These are phyloP conservation scores for Articulospora tetracladia DNA, from an alignment of 495 filamentous ascomycete genomes.

Conservation along the genomic window DNA sequence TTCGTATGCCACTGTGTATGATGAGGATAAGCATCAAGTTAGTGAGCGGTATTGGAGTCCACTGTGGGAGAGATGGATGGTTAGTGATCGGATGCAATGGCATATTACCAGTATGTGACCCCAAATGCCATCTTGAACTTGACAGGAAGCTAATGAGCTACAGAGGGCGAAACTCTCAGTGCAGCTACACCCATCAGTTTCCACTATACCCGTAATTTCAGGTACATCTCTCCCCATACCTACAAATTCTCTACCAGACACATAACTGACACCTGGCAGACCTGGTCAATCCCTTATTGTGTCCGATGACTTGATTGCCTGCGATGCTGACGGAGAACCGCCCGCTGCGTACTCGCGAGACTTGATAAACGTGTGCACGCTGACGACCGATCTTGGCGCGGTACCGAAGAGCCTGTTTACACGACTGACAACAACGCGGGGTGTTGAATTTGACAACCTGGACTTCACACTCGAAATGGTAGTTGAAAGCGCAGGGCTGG, in stretches of 20 bases:
- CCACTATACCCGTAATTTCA: slow-evolving; percentile 77
- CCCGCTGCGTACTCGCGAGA: slow-evolving; percentile 52
- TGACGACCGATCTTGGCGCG: slow-evolving; percentile 68
- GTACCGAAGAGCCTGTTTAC: slow-evolving; percentile 66
- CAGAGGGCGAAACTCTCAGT: slow-evolving; percentile 64
- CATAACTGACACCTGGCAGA: too few relatives aligned
- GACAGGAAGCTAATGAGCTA: slow-evolving; percentile 5
- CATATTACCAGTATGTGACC: slow-evolving; percentile 59
- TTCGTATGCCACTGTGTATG: slow-evolving; percentile 70
- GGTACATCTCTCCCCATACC: slow-evolving; percentile 19
- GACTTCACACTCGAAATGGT: slow-evolving; percentile 75
- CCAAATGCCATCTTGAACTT: neutral
- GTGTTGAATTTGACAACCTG: slow-evolving; percentile 69
- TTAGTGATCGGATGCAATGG: slow-evolving; percentile 76
- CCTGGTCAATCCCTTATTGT: slow-evolving; percentile 37
- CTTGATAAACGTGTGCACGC: slow-evolving; percentile 66
- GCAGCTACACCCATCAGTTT: slow-evolving; percentile 63
- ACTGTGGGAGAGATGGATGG: slow-evolving; percentile 78
- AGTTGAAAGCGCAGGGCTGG: slow-evolving; percentile 65
- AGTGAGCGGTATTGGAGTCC: slow-evolving; percentile 70
- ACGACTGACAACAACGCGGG: slow-evolving; percentile 63
- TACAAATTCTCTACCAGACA: neutral
- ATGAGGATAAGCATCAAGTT: slow-evolving; percentile 63
- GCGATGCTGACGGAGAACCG: slow-evolving; percentile 54
- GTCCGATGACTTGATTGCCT: slow-evolving; percentile 71